Evolutionary conservation across 805 yeast genomes (phyloP), one percentile per base, ranked within the genome.

Genomic region (Metschnikowia drakensbergensis): DNA sequence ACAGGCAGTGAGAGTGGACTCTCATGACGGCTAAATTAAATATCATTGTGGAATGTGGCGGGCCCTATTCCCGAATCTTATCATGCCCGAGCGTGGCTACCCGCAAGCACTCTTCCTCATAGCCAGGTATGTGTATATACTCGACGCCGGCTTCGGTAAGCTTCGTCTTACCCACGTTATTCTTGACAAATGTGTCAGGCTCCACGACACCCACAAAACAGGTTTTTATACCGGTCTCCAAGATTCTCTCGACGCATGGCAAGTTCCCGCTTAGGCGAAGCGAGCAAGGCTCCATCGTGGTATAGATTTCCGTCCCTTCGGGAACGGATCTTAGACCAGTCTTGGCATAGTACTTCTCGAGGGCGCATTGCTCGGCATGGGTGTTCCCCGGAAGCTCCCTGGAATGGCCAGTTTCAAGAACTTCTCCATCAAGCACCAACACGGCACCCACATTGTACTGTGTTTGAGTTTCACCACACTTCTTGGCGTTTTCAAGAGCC

Each of bases 201-300:
- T 94, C 99, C 53, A 83, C 62, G 1, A 90, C 94, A 0, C 98
- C 99, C 4, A 92, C 97, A 69, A 86, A 89, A 26, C 91, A 91
- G 0, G 94, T 81, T 22, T 72, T 74, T 51, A 92, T 84, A 6
- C 60, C 55, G 0, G 81, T 64, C 3, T 69, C 74, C 43, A 91
- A 60, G 5, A 94, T 82, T 28, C 98, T 75, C 52, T 90, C 90
- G 2, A 82, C 83, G 66, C 99, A 94, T 0, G 99, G 96, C 45
- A 75, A 59, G 56, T 92, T 91, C 0, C 98, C 98, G 61, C 97
- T 89, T 31, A 92, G 70, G 46, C 99, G 75, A 48, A 80, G 78
- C 5, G 96, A 83, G 63, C 99, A 94, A 0, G 99, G 99, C 62
- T 94, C 99, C 98, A 94, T 94, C 0, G 97, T 89, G 0, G 98